These are phyloP conservation scores for Starmerella cellae DNA, from an alignment of 805 yeast species.

Conservation along the genomic window DNA sequence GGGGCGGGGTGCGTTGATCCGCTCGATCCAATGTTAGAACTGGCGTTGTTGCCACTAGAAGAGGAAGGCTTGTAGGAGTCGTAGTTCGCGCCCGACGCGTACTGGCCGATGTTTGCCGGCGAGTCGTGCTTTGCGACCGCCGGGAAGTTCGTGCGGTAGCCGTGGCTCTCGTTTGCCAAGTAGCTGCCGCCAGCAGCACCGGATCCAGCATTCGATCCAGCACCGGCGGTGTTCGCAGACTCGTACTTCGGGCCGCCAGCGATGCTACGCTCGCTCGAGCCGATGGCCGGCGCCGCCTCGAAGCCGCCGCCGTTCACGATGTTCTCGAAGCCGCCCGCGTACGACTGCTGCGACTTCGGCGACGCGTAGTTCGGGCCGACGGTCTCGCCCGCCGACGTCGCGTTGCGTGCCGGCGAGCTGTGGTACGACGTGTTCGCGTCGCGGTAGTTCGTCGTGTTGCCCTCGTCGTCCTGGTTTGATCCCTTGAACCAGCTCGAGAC, in stretches of 20 bases:
- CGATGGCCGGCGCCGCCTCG: conserved; percentile 10
- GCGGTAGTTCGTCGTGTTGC: background rate
- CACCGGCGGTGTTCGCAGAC: background rate
- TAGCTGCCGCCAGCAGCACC: conserved; percentile 2
- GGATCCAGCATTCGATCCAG: background rate
- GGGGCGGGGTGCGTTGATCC: background rate
- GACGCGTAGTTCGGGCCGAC: background rate
- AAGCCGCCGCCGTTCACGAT: conserved; percentile 12
- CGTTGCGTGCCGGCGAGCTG: background rate
- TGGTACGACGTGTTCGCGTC: background rate
- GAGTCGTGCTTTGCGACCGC: too few species aligned
- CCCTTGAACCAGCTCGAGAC: conserved; percentile 8
- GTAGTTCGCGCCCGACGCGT: too few species aligned
- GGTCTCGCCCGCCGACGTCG: background rate
- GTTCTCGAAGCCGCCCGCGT: conserved; percentile 16
- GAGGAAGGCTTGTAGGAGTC: too few species aligned
- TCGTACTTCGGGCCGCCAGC: conserved; percentile 8
- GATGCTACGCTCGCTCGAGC: conserved; percentile 5
- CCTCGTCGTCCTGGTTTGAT: background rate
- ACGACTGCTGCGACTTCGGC: background rate
- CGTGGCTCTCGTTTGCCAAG: too few species aligned
- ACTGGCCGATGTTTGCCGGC: too few species aligned
- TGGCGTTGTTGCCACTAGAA: too few species aligned
- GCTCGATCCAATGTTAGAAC: conserved; percentile 2
- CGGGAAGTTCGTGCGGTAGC: too few species aligned